Base-by-base conservation (phyloP, 2,329 filamentous ascomycete species). In the Hortaea werneckii region DNA sequence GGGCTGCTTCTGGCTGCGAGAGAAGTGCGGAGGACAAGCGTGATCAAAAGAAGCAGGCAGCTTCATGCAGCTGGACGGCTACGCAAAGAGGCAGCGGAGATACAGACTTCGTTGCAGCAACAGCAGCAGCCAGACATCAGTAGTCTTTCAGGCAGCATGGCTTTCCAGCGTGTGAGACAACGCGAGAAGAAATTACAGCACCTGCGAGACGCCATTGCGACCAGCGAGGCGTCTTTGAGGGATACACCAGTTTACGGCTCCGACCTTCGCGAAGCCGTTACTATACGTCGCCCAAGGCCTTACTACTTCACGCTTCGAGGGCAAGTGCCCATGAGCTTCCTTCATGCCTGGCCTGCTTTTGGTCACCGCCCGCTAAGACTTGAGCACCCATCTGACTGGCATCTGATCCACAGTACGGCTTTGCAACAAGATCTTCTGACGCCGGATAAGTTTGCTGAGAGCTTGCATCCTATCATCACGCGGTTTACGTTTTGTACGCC, bases 401-500 rank as follows among this genome's bases (percentile, higher is more conserved):
- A 48, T 30, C 29, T 58, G 1, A 43, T 51, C 26, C 42, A 51
- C 29, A 51, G 42, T 20, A 57, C 53, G 2, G 40, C 37, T 4
- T 45, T 62, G 7, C 58, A 63, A 42, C 48, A 46, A 29, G 56
- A 58, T 39, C 37, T 61, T n/a, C 79, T 82, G 12, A 87, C 82
- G 0, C 65, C 94, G 0, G 76, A 83, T 37, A 77, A 87, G 57
- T 82, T 88, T 26, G 82, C 88, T 1, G 76, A 80, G 43, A 72
- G 74, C 10, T 74, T 94, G 66, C 82, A 90, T 57, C 80, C 79
- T 0, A 81, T 77, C 2, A 82, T 98, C 44, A 80, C 85, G 52
- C 87, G 90, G 61, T 98, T 95, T 58, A 87, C 85, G 1, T 98
- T 90, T 57, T 81, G 95, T 30, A 96, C 92, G 0, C 92, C 92